Base-by-base conservation (phyloP, 768 basidiomycete species). In the Chalciporus sphaerocephalus region DNA sequence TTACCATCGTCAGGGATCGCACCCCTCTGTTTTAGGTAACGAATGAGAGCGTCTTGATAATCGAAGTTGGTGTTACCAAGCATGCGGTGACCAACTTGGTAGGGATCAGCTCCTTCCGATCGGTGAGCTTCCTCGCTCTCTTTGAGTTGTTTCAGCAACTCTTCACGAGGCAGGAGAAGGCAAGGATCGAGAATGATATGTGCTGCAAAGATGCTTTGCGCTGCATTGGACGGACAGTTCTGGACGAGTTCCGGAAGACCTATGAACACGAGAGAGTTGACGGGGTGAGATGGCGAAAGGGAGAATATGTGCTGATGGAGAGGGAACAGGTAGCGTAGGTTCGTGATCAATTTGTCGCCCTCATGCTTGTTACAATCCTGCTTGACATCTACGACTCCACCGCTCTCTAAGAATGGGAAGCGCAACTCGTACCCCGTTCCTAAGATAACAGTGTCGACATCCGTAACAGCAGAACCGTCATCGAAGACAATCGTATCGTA, bases 231-330 rank as follows among this genome's bases (percentile, higher is more conserved):
- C 4, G 74, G 73, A 40, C 71, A 74, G 57, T 76, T 77, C 13
- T 72, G 62, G 42, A 76, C 73, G 35, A 64, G 58, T 8, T 71
- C 66, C 7, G 76, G 76, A 1, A 80, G 62, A 1, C 78, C 77
- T 42, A 79, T 64, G 58, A 80, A 79, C 6, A 74, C 67, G n/a
- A 80, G 70, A 18, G 79, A 74, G 35, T 69, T 76, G 1, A 70
- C 56, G 1, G 78, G 78, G 44, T 74, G 64, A 2, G 58, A 51
- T 6, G 72, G 55, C 38, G 69, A 67, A 34, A 79, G 57, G 12
- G 73, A 74, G 49, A 82, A 69, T 23, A 79, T 74, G 54, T 78
- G 74, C 24, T 62, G 60, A 56, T 75, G 66, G 7, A 80, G 55
- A 5, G 79, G 78, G 54, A 74, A 75, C 24, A 80, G 69, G 51